A percentile compares a stretch with the other conserved stretches of the same genome.
phyloP scores from a whole-genome alignment of 2,329 filamentous ascomycete genomes.

The Leptographium galeiforme region DNA sequence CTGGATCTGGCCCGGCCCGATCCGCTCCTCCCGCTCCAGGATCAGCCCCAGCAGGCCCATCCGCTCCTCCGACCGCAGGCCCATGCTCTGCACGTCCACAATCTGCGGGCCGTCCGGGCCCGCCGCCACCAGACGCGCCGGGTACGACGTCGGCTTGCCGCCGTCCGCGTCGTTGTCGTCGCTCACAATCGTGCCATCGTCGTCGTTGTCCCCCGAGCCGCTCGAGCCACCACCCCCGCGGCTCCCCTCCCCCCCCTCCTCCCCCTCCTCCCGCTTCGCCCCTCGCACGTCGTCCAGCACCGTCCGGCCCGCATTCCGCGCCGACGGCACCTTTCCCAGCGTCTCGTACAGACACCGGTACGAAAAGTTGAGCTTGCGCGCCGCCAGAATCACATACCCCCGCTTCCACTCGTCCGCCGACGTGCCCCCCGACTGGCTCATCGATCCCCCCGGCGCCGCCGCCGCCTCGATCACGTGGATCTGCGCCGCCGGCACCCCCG shows the following conservation, averaged over 20 bases:
- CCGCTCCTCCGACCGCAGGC: slow-evolving; percentile 12
- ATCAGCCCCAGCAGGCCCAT: slow-evolving; percentile 13
- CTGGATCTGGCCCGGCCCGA: slow-evolving; percentile 9
- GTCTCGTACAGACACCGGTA: slow-evolving; percentile 18
- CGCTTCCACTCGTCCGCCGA: slow-evolving; percentile 9
- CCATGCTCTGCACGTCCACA: slow-evolving; percentile 14
- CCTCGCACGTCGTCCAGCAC: slow-evolving; percentile 16
- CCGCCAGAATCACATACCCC: slow-evolving; percentile 16
- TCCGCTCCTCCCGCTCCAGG: slow-evolving; percentile 5
- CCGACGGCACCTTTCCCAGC: slow-evolving; percentile 14
- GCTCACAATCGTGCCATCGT: no score
- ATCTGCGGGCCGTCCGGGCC: slow-evolving; percentile 12
- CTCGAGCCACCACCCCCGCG: no score
- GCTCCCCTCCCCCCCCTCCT: no score
- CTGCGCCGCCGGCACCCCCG: slow-evolving; percentile 14
- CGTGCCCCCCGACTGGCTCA: slow-evolving; percentile 8
- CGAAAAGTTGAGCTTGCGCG: slow-evolving; percentile 18
- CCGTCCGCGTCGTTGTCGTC: not conserved
- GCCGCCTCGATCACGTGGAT: slow-evolving; percentile 18
- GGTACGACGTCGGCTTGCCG: slow-evolving; percentile 5
- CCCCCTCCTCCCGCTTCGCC: not conserved
- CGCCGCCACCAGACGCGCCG: slow-evolving; percentile 14
- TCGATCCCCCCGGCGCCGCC: slow-evolving; percentile 12
- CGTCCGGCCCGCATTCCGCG: slow-evolving; percentile 10
- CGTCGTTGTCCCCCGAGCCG: no score